Evolutionary conservation across 1,284 basidiomycete species (phyloP), one percentile per base, ranked within the genome.

Genomic region (Tetrapyrgos nigripes): DNA sequence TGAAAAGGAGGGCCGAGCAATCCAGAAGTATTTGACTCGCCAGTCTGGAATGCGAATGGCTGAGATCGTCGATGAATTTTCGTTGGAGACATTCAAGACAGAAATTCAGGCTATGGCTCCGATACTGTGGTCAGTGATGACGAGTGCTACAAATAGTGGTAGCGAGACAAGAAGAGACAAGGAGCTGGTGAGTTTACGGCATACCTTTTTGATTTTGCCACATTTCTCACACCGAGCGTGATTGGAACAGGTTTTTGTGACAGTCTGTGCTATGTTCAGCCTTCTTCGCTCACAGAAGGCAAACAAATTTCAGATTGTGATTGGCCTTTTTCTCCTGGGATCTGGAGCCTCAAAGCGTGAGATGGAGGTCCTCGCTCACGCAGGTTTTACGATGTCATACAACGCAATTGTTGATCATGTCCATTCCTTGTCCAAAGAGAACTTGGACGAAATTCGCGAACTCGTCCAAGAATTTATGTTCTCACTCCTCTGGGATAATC

Each of bases 401-500:
- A 55, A 49, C 1, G 52, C 63, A 5, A 63, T 69, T 13, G 50
- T 69, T 9, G 23, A 24, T 1, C 66, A 71, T 45, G 56, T 74
- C 31, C 64, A 67, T 44, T 46, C 49, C 2, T 64, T 74, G 11
- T 66, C 66, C 0, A 24, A 61, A 4, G 70, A 70, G 37, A 59
- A 52, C 1, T 26, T 63, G 1, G 10, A 17, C 6, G n/a, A 53
- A 3, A 58, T 65, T 23, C 48, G 35, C 13, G 10, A 53, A 4
- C 57, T 71, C 9, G 59, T 64, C 14, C 53, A 55, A 10, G 29
- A 40, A 11, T 37, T 35, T n/a, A 60, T 63, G 27, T 67, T 57
- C 45, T 62, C 66, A 53, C 26, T 72, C 26, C 62, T 69, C 8
- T 73, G 70, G 70, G 71, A 72, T 50, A 73, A 73, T 52, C 11